phyloP scores from a whole-genome alignment of 306 rosid genomes.

The Quercus engelmannii region DNA sequence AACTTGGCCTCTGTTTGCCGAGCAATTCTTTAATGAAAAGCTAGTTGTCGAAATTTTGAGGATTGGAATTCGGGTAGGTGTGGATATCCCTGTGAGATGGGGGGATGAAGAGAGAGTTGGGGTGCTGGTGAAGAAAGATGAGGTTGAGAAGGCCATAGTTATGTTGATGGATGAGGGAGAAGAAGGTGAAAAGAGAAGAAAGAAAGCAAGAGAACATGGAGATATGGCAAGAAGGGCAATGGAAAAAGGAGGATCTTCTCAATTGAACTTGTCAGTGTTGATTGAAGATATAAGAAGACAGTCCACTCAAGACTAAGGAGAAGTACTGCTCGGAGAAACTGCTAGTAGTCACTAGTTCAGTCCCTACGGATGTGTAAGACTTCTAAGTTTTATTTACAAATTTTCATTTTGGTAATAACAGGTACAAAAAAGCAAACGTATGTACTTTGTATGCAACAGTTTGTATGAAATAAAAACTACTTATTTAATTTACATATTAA shows the following conservation, averaged over 20 bases:
- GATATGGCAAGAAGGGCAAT: constrained; percentile 40
- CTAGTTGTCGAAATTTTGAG: constrained; percentile 44
- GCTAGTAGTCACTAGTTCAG: too few relatives aligned
- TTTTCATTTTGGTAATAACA: too few relatives aligned
- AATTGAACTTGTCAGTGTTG: constrained; percentile 37
- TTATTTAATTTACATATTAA: too few relatives aligned
- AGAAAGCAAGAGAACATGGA: constrained; percentile 46
- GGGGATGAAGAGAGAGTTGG: constrained; percentile 71
- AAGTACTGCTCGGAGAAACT: too few relatives aligned
- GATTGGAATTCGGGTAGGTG: constrained; percentile 67
- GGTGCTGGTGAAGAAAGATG: constrained; percentile 47
- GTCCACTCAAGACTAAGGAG: not conserved
- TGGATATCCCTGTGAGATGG: constrained; percentile 58
- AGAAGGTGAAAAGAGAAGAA: constrained; percentile 45
- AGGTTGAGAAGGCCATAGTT: constrained; percentile 42
- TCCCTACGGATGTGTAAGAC: too few relatives aligned
- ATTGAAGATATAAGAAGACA: constrained; percentile 40
- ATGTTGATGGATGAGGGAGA: constrained; percentile 49
- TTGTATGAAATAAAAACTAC: too few relatives aligned
- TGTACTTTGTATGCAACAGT: too few relatives aligned
- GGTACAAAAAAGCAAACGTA: too few relatives aligned
- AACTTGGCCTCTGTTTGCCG: constrained; percentile 76
- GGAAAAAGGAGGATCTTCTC: constrained; percentile 58
- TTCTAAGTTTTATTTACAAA: too few relatives aligned
- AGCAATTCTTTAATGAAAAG: constrained; percentile 72